Evolutionary conservation across 2,329 filamentous ascomycete genomes (phyloP), one percentile per base, ranked within the genome.

Genomic region (Emergomyces pasteurianus): DNA sequence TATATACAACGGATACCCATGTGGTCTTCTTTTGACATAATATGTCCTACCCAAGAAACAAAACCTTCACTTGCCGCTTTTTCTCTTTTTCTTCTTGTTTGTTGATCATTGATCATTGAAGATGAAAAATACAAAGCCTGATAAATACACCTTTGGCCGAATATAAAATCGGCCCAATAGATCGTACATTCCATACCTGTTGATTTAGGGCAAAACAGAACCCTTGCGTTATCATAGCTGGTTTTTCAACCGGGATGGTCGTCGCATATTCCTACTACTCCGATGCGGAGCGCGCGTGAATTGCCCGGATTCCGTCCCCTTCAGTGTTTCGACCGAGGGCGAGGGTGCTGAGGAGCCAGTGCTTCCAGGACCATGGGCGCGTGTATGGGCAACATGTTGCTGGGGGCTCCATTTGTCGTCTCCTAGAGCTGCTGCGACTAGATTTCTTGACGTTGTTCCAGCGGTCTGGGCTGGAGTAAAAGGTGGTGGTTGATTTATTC

Each of bases 321-420:
- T 31, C 3, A 0, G 21, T 40, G 21, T 56, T 5, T 21, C 36
- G 34, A 12, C 9, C 10, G 38, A 2, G 31, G 49, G 5, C 10
- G 38, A 2, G 31, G 49, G 5, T 7, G 8, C 21, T 1, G 26
- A 2, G 16, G 34, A 28, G 34, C 8, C n/a, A 26, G 4, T 3
- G 21, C n/a, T 18, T 18, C 36, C 53, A 57, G 47, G 28, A 5
- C 50, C 54, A 34, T 26, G 23, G 34, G 18, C 31, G 23, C 43
- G 42, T 23, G 54, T 31, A 42, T 58, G 53, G 14, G 55, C 54
- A 21, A 31, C 7, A 43, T 42, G 50, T 42, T 60, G 59, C 23
- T 56, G 43, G 2, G 59, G 54, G 53, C 54, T 53, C 53, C 42
- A 58, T 50, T 49, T 43, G 23, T 52, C 46, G 23, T 59, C 58